phyloP scores from a whole-genome alignment of 345 rosid species.

The Clausena lansium region DNA sequence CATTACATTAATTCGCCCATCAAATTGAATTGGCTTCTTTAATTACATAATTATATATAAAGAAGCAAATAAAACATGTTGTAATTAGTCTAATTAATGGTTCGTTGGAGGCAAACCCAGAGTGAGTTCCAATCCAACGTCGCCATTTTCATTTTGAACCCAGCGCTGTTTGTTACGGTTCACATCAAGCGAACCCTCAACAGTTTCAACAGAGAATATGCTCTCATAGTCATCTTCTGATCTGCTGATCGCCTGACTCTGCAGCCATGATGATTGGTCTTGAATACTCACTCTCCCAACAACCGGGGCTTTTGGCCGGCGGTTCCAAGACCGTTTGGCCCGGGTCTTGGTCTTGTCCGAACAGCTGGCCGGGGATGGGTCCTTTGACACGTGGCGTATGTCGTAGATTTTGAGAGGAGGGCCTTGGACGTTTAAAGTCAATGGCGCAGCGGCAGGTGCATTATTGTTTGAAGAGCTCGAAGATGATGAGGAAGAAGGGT shows the following conservation, averaged over 20 bases:
- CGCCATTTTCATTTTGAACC: neutral
- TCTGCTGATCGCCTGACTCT: slow-evolving; percentile 5
- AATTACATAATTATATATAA: neutral
- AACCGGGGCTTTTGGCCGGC: neutral
- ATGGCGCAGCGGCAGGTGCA: neutral
- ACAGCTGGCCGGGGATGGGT: slow-evolving; percentile 9
- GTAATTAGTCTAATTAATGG: neutral
- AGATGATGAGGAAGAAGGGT: slow-evolving; percentile 17
- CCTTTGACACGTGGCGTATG: slow-evolving; percentile 63
- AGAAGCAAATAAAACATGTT: no score
- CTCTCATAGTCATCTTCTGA: slow-evolving; percentile 23
- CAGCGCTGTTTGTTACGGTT: neutral
- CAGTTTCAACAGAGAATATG: slow-evolving; percentile 30
- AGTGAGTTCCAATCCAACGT: slow-evolving; percentile 34
- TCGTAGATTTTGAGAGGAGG: slow-evolving; percentile 46
- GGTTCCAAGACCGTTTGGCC: slow-evolving; percentile 22
- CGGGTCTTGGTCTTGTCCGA: slow-evolving; percentile 27
- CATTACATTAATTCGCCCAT: no score
- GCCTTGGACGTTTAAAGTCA: slow-evolving; percentile 10
- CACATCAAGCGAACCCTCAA: slow-evolving; percentile 20
- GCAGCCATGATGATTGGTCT: neutral
- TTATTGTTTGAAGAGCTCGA: neutral
- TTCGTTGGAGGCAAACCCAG: slow-evolving; percentile 21
- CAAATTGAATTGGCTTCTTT: no score
- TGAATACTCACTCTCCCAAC: neutral